Evolutionary conservation across 163 green algal genomes (phyloP), one percentile per base, ranked within the genome.

Genomic region (Prototheca wickerhamii): DNA sequence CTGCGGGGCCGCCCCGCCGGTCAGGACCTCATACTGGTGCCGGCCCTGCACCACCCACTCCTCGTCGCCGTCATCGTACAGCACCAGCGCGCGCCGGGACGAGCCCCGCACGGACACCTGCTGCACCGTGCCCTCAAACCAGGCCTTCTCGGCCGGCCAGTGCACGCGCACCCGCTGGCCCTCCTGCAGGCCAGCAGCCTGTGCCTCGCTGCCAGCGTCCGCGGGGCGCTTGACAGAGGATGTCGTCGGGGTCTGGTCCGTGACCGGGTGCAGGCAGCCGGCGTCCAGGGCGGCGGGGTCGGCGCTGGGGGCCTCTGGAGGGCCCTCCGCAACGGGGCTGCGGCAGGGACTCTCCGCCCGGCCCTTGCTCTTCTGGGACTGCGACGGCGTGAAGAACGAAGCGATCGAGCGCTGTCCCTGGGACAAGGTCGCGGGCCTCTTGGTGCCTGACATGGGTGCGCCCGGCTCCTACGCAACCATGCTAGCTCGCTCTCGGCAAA

Each of bases 11-110:
- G 17, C 40, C 23, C 15, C 35, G 32, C 49, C 20, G 35, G 58
- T 17, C 54, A 73, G 42, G 42, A 71, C 26, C 31, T 76, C 50
- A 7, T 56, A 65, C 51, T 78, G 73, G 51, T 84, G 70, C 20
- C 44, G 20, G 1, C 21, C 53, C 0, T 90, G 63, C 51, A 78
- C 60, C n/a, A 91, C 23, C 82, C 74, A 84, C 64, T 92, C 86
- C 60, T 81, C 74, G 17, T 92, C 86, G 3, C 81, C 84, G 64
- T 92, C 86, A 37, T 92, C 82, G 55, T 92, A 92, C 18, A 62
- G 51, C 8, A 91, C 70, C 3, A 73, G 26, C 5, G 46, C 46
- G 23, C 46, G 46, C 20, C 20, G 20, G 65, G 82, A 80, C 53
- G 58, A 50, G 10, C 46, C 44, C 23, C 30, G 28, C 7, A 31